These are phyloP conservation scores for Globisporangium lucens DNA, from an alignment of 352 stramenopile genomes.

Conservation along the genomic window DNA sequence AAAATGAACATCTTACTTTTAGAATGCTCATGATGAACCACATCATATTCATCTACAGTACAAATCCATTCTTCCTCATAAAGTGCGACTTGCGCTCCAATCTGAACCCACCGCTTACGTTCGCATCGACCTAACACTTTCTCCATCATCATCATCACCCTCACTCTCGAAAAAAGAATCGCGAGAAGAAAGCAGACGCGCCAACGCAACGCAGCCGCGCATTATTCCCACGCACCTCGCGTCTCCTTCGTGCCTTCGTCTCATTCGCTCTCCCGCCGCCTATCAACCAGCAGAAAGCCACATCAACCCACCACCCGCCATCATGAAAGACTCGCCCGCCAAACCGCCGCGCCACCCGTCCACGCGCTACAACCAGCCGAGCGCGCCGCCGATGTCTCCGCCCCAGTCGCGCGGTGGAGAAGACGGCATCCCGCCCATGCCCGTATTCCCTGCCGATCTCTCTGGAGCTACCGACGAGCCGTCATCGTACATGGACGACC, in stretches of 20 bases:
- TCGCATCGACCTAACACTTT: not conserved
- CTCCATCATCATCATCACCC: not conserved
- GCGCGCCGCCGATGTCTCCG: conserved; percentile 12
- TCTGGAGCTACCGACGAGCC: not conserved
- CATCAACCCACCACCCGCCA: not conserved
- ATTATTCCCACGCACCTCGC: not conserved
- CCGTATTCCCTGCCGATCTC: not conserved
- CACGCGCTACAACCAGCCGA: conserved; percentile 4
- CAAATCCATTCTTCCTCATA: not conserved
- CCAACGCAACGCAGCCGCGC: not conserved
- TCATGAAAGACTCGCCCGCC: conserved; percentile 7
- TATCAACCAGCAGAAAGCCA: not conserved
- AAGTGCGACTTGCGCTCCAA: not conserved
- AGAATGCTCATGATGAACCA: not conserved
- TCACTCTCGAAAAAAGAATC: conserved; percentile 4
- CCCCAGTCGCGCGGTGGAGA: not conserved
- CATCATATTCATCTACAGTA: not conserved
- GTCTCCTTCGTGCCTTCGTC: not conserved
- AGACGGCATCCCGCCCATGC: not conserved
- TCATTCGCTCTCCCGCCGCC: not conserved
- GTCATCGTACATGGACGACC: not conserved
- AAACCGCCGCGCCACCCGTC: conserved; percentile 10
- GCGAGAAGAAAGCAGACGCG: not conserved
- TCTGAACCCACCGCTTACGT: not conserved
- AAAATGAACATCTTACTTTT: not conserved